phyloP scores from a whole-genome alignment of 768 basidiomycete species.

The Candolleomyces eurysporus region DNA sequence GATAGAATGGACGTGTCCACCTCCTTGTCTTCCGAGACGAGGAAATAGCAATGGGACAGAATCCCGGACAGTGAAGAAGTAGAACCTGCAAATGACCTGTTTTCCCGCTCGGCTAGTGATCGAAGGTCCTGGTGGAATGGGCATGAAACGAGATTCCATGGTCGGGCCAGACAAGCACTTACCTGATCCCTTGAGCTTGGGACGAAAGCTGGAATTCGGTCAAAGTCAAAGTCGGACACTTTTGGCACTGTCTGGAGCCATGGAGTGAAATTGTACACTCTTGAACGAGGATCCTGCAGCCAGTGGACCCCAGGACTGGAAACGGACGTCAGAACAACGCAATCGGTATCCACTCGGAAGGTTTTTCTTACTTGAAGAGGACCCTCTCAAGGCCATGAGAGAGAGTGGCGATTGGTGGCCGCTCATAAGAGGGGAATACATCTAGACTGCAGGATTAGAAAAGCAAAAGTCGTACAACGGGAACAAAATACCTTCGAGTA shows the following conservation, averaged over 20 bases:
- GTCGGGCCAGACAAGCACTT: not conserved
- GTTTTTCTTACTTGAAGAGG: slow-evolving; percentile 64
- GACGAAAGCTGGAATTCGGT: slow-evolving; percentile 69
- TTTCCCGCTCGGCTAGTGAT: slow-evolving; percentile 54
- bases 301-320: slow-evolving; percentile 84
- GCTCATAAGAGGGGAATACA: slow-evolving; percentile 10
- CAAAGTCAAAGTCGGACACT: slow-evolving; percentile 83
- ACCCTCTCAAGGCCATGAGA: slow-evolving; percentile 64
- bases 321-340: slow-evolving; percentile 3
- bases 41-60: slow-evolving; percentile 84
- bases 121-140: slow-evolving; percentile 48
- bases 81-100: slow-evolving; percentile 73
- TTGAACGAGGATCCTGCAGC: slow-evolving; percentile 81
- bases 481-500: slow-evolving; percentile 39
- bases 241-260: slow-evolving; percentile 71
- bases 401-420: slow-evolving; percentile 32
- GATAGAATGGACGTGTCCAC: slow-evolving; percentile 66
- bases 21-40: slow-evolving; percentile 69
- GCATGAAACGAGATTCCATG: not conserved
- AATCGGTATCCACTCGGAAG: not conserved
- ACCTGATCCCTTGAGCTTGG: slow-evolving; percentile 74
- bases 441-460: not conserved
- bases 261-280: slow-evolving; percentile 81
- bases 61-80: slow-evolving; percentile 88
- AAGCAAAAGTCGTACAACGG: not conserved